A percentile compares a stretch with the other conserved stretches of the same genome.
Conservation (phyloP, 257 asterid genomes). For the Capsicum pubescens region DNA sequence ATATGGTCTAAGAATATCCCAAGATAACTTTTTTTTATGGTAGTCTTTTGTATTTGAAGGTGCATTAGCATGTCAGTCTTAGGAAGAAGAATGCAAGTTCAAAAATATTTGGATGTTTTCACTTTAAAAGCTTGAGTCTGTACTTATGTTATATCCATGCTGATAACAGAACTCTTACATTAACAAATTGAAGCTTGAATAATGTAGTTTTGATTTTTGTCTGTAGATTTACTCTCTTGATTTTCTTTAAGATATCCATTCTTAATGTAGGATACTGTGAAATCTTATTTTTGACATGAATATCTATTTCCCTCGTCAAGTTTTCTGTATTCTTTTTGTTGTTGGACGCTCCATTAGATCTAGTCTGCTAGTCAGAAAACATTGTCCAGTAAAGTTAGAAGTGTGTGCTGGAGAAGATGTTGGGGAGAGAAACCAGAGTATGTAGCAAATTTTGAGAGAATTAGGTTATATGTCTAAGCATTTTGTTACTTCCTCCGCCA, state of each 20-base stretch:
- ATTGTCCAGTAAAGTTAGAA: not conserved
- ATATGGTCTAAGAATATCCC: not conserved
- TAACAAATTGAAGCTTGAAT: not conserved
- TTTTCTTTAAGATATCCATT: not conserved
- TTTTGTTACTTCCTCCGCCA: not conserved
- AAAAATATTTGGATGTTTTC: not conserved
- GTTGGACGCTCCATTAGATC: not conserved
- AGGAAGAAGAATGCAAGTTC: not conserved
- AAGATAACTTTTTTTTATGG: conserved; percentile 15
- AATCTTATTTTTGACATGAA: not conserved
- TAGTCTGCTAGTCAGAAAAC: not conserved
- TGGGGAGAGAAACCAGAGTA: not conserved
- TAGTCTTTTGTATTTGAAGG: conserved; percentile 20
- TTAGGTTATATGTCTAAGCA: not conserved
- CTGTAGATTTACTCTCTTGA: not conserved
- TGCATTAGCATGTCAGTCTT: not conserved
- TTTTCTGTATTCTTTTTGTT: not conserved
- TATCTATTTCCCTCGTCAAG: not conserved
- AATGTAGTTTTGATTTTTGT: not conserved
- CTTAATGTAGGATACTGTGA: not conserved
- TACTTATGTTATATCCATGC: not conserved
- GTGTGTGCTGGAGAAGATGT: not conserved
- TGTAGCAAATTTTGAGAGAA: not conserved
- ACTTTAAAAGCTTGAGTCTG: not conserved
- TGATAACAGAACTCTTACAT: not conserved